Evolutionary conservation across 2,329 filamentous ascomycete species (phyloP).

Genomic region (Ilyonectria mors-panacis): DNA sequence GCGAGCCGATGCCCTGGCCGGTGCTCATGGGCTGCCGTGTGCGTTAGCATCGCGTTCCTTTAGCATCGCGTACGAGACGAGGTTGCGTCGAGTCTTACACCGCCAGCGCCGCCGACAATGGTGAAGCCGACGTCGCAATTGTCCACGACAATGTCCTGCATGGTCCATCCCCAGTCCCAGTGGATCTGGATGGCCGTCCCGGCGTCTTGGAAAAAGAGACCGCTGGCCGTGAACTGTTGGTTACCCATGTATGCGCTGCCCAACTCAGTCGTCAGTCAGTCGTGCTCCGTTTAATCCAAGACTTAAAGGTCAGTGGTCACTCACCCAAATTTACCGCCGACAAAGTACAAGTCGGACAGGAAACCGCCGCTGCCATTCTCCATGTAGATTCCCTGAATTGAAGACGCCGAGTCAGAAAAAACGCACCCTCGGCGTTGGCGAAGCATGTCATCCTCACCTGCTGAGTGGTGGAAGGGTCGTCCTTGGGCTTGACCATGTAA

Average conservation of each 20-base stretch:
- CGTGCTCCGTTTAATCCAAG: neutral
- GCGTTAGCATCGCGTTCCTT: neutral
- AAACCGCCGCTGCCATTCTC: slow-evolving; percentile 58
- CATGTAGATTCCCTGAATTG: slow-evolving; percentile 42
- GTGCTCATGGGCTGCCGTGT: slow-evolving; percentile 7
- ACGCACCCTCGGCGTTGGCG: neutral
- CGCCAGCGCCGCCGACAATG: slow-evolving; percentile 34
- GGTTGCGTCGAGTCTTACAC: slow-evolving; percentile 16
- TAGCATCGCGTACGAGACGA: neutral
- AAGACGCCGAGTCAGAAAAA: neutral
- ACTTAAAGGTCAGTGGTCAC: neutral
- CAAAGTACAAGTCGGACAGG: slow-evolving; percentile 73
- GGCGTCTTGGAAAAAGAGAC: slow-evolving; percentile 70
- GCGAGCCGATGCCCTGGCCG: slow-evolving; percentile 37
- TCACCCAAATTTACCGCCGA: slow-evolving; percentile 68
- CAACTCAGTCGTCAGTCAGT: slow-evolving; percentile 52
- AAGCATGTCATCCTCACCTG: slow-evolving; percentile 29
- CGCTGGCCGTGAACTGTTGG: slow-evolving; percentile 77
- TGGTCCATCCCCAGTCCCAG: slow-evolving; percentile 80
- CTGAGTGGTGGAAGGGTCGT: neutral
- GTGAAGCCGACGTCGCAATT: slow-evolving; percentile 63
- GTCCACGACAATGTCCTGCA: slow-evolving; percentile 18
- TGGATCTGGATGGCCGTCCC: slow-evolving; percentile 77
- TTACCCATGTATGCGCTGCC: slow-evolving; percentile 60
- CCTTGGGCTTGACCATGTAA: slow-evolving; percentile 55